Conservation (phyloP, 306 rosid species). For the Sphenostylis stenocarpa region DNA sequence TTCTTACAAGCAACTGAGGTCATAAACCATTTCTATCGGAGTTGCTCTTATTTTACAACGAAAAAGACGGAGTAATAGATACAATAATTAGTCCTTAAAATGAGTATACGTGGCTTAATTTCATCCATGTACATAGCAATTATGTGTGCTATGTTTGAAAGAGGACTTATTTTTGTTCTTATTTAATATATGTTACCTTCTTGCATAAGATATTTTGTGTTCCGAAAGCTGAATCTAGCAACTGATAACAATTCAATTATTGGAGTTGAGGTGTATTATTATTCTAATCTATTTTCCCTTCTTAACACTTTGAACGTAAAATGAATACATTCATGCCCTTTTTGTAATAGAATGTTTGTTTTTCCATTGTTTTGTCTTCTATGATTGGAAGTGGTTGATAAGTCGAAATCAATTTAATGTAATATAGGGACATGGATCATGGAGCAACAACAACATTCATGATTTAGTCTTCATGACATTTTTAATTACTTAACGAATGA, state of each 20-base stretch:
- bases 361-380: slow-evolving; percentile 29
- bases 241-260: slow-evolving; percentile 33
- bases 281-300: neutral
- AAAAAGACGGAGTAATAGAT: too few relatives aligned
- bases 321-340: slow-evolving; percentile 11
- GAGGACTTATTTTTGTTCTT: neutral
- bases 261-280: neutral
- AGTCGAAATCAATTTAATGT: slow-evolving; percentile 34
- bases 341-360: slow-evolving; percentile 38
- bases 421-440: neutral
- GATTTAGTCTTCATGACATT: neutral
- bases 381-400: slow-evolving; percentile 39
- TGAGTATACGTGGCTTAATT: neutral
- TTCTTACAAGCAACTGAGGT: too few relatives aligned
- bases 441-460: neutral
- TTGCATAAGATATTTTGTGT: slow-evolving; percentile 22
- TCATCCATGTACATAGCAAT: neutral
- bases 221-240: slow-evolving; percentile 1
- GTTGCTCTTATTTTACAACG: too few relatives aligned
- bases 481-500: neutral
- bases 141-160: slow-evolving; percentile 4
- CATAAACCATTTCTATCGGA: too few relatives aligned
- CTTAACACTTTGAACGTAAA: neutral
- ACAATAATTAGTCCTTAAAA: neutral
- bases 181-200: neutral